Evolutionary conservation across 495 filamentous ascomycete species (phyloP), one percentile per base, ranked within the genome.

Genomic region (Thermothielavioides terrestris): DNA sequence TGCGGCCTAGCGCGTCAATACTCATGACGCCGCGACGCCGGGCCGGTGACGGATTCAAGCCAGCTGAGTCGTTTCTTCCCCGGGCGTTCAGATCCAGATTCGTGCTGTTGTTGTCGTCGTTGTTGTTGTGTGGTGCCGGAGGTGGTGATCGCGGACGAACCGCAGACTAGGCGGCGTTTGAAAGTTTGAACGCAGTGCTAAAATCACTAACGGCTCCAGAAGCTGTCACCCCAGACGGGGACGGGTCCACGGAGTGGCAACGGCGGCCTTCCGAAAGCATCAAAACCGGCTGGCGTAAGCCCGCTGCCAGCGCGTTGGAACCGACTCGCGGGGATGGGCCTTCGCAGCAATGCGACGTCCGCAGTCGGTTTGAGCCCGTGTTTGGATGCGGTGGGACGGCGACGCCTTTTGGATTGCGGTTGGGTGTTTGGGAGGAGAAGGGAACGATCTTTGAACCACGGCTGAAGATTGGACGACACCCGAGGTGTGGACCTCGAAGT

Each of bases 401-500:
- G n/a, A 45, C 52, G 46, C 52, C 41, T 42, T 30, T 28, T 52
- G 34, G 43, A 39, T 48, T 42, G 52, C 15, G 38, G 48, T 22
- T 42, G 42, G 48, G 49, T 62, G 59, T 59, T 56, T 60, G 44
- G 50, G 50, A 48, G 53, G 44, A 56, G 57, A 56, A 42, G 42
- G 32, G 41, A n/a, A n/a, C n/a, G n/a, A 40, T 8, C 39, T 41
- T 28, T 12, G 6, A 27, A 36, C 15, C 18, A 15, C 17, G 40
- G 50, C 43, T 59, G 47, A 63, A 62, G 63, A 63, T 63, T 63
- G 63, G 60, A 63, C 49, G 51, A 47, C 49, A n/a, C n/a, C n/a
- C 12, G 25, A 49, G 40, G 28, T 21, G 50, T 58, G 63, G 59
- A 59, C 62, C 63, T 66, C 58, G 58, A 66, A 66, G 55, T 59